phyloP scores from a whole-genome alignment of 2,329 filamentous ascomycete genomes.

The Arthrinium phaeospermum region DNA sequence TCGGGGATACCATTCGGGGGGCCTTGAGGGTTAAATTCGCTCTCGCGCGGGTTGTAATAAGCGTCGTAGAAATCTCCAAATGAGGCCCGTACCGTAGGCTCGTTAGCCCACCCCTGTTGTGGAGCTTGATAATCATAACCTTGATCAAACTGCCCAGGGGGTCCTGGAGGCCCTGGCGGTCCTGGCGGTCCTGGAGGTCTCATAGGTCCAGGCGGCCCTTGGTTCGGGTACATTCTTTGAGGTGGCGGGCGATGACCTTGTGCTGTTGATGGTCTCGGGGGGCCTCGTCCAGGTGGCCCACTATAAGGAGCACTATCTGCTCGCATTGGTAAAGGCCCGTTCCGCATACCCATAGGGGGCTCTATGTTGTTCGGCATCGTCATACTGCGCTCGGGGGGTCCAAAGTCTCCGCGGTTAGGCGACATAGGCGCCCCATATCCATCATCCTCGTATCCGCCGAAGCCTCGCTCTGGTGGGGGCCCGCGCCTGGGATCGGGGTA shows the following conservation, averaged over 20 bases:
- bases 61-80: constrained; percentile 60
- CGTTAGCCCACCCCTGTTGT: constrained; percentile 44
- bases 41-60: constrained; percentile 53
- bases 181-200: constrained; percentile 23
- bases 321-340: constrained; percentile 41
- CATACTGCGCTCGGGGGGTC: constrained; percentile 61
- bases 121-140: constrained; percentile 28
- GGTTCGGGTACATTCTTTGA: constrained; percentile 57
- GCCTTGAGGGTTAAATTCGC: constrained; percentile 38
- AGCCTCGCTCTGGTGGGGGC: constrained; percentile 39
- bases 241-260: constrained; percentile 58
- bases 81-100: constrained; percentile 41
- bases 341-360: constrained; percentile 44
- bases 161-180: constrained; percentile 6
- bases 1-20: constrained; percentile 45
- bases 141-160: constrained; percentile 20
- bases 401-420: constrained; percentile 50
- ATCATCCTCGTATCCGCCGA: constrained; percentile 40
- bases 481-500: constrained; percentile 45
- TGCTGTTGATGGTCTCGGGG: constrained; percentile 62
- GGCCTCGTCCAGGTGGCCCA: constrained; percentile 49
- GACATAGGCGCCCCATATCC: constrained; percentile 43
- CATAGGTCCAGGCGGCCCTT: constrained; percentile 43
- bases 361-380: constrained; percentile 62
- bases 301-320: constrained; percentile 54